Conservation (phyloP, 441 rosid genomes). For the Metrosideros polymorpha region DNA sequence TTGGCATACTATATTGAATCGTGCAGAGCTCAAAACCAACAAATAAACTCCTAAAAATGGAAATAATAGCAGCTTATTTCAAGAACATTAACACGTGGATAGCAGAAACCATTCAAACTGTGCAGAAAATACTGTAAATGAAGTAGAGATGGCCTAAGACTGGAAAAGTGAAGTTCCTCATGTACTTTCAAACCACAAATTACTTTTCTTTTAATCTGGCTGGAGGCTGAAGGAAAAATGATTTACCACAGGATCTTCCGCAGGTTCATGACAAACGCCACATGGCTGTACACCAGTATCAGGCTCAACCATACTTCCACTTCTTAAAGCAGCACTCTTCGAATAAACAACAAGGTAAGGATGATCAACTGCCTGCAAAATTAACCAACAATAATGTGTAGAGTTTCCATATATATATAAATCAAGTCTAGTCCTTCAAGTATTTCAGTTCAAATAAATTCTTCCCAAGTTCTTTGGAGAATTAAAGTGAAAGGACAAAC, state of each 20-base stretch:
- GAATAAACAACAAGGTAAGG: slow-evolving; percentile 95
- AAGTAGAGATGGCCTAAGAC: background rate
- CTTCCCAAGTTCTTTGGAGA: background rate
- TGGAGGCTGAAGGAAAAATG: background rate
- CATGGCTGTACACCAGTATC: slow-evolving; percentile 52
- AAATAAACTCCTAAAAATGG: background rate
- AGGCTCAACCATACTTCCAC: slow-evolving; percentile 18
- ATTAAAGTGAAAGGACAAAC: background rate
- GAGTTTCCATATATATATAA: background rate
- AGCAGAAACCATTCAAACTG: background rate
- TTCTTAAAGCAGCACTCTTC: slow-evolving; percentile 32
- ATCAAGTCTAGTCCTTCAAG: background rate
- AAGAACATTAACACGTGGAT: background rate
- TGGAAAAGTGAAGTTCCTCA: background rate
- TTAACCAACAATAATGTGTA: background rate
- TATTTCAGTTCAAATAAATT: background rate
- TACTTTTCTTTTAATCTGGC: background rate
- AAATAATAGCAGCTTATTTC: background rate
- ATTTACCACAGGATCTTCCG: slow-evolving; percentile 76
- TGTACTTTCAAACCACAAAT: background rate
- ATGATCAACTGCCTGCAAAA: slow-evolving; percentile 91
- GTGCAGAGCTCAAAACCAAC: background rate
- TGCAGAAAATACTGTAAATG: background rate
- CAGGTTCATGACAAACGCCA: slow-evolving; percentile 73
- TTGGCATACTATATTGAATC: background rate